Base-by-base conservation (phyloP, 129 eudicot genomes). In the Smallanthus sonchifolius region DNA sequence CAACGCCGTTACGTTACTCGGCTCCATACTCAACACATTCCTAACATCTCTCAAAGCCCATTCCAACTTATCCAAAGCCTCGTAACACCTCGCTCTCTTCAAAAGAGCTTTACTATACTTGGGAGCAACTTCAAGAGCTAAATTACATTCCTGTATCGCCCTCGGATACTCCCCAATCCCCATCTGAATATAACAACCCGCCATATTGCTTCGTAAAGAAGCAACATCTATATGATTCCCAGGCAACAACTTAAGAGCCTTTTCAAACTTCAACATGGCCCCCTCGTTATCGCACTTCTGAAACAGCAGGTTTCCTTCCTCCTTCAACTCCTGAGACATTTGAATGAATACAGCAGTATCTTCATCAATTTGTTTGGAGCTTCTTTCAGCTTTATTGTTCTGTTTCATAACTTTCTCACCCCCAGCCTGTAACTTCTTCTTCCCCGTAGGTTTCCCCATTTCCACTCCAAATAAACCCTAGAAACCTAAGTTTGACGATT, bases 151-250 rank as follows among this genome's bases (percentile, higher is more conserved):
- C 42, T 74, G 77, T 36, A 94, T 89, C 2, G 98, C 98, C 68
- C 98, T 83, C 0, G 98, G 98, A 20, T 84, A 94, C 83, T 94
- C 98, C 37, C 89, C 89, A 6, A 90, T 67, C 4, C 98, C 98
- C 93, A 94, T 84, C 69, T 86, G 92, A 97, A 94, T 94, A 84
- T 90, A 90, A 69, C 98, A 94, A 73, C 75, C 80, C 45, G 97
- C 98, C 93, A 94, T 88, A 79, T 85, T 88, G 42, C 83, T 94
- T 6, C 89, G 78, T 65, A 94, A 72, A 77, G 76, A 62, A 2
- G 84, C 84, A 59, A 74, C 84, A 45, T 80, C 84, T 6, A 80
- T 80, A 59, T 80, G 84, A 20, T 59, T 80, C 2, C 57, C 65
- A 45, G 84, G 80, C 9, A 80, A 48, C 65, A 80, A 16, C 45